Percentiles rank a stretch among this genome's conserved stretches.
phyloP scores from a whole-genome alignment of 306 rosid species.

The Acacia melanoxylon region DNA sequence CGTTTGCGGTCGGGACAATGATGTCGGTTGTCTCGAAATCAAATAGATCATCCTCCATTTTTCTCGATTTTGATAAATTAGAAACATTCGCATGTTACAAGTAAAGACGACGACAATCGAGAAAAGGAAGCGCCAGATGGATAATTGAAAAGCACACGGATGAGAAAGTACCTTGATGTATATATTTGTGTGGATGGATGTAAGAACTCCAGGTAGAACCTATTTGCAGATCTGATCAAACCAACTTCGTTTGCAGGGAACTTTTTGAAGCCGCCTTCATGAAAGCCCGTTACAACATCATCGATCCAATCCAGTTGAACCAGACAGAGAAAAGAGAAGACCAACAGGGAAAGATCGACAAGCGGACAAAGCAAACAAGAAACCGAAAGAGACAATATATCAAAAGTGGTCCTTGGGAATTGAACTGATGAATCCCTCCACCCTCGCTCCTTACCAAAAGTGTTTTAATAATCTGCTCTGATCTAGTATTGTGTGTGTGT shows the following conservation, averaged over 20 bases:
- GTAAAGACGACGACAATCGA: background rate
- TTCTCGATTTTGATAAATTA: conserved; percentile 1
- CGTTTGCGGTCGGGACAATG: background rate
- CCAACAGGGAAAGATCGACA: conserved; percentile 8
- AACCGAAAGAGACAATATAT: background rate
- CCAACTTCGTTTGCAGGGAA: conserved; percentile 35
- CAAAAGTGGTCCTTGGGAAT: conserved; percentile 58
- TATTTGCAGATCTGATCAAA: conserved; percentile 52
- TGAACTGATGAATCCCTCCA: conserved; percentile 34
- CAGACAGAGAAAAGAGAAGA: background rate
- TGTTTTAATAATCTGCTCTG: background rate
- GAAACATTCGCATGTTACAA: background rate
- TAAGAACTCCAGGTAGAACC: conserved; percentile 27
- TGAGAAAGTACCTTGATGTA: conserved; percentile 42
- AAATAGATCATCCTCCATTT: conserved; percentile 1
- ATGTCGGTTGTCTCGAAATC: conserved; percentile 16
- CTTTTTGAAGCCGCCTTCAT: conserved; percentile 15
- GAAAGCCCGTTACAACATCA: conserved; percentile 18
- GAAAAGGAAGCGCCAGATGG: conserved; percentile 1
- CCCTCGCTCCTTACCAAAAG: background rate
- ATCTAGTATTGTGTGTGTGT: background rate
- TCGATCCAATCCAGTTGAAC: conserved; percentile 22
- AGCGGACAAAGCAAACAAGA: conserved; percentile 22
- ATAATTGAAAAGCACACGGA: background rate
- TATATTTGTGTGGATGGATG: background rate